Evolutionary conservation across 1,139 yeast species (phyloP), one percentile per base, ranked within the genome.

Genomic region (Tardiomyces depauwii): DNA sequence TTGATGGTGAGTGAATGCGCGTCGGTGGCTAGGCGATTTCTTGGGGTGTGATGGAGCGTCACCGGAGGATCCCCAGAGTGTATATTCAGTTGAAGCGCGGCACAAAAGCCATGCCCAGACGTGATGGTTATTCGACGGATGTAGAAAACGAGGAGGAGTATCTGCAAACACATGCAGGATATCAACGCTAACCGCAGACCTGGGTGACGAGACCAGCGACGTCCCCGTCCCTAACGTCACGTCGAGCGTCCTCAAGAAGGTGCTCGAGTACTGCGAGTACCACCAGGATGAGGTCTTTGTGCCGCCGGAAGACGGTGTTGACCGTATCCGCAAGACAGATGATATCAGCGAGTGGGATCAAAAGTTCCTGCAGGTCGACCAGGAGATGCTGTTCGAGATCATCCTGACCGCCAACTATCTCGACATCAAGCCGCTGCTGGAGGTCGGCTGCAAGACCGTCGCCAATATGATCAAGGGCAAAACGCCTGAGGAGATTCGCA

Each of bases 381-480:
- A 93, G 66, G 98, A 93, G 63, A 88, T 93, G 96, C 77, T 93
- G 53, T 93, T 91, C 61, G 98, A 91, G 64, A 91, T 93, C 65
- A 88, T 93, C 54, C 72, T 87, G 55, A 96, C 98, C 16, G 96
- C 98, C 43, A 93, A 93, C 67, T 93, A 88, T 66, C 74, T 93
- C 62, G 94, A 93, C 62, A 91, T 93, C 62, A 81, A 87, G 59
- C 96, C 96, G 1, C 73, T 93, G 54, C 74, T 91, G 58, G 96
- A 89, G 59, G 86, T 95, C 12, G 96, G 97, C 10, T 91, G 98
- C 67, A 93, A 93, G 67, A 86, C 89, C 42, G 96, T 91, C 43
- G 98, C 99, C 45, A 96, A 89, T 64, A 89, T 91, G 97, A 93
- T 91, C 63, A 82, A 89, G 67, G 93, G 95, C 47, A 88, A 93